A percentile compares a stretch with the other conserved stretches of the same genome.
Conservation (phyloP, 2,329 filamentous ascomycete species). For the Botryosphaeria dothidea region DNA sequence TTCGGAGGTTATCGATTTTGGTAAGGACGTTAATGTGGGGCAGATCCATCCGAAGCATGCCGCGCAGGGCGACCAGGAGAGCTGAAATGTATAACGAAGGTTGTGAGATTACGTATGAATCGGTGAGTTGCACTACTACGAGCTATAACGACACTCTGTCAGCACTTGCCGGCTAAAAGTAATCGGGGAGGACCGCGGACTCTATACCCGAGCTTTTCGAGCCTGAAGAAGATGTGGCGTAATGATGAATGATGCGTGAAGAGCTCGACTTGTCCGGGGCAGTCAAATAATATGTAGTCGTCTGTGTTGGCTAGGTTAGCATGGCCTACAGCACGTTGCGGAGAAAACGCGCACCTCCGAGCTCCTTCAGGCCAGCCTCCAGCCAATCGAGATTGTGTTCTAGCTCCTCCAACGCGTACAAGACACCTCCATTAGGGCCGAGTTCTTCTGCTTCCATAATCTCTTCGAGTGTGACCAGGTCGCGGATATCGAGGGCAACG, state of each 20-base stretch:
- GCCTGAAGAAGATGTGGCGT: slow-evolving; percentile 84
- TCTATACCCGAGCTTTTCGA: slow-evolving; percentile 90
- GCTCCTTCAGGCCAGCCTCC: slow-evolving; percentile 73
- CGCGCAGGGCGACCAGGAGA: slow-evolving; percentile 85
- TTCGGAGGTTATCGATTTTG: slow-evolving; percentile 91
- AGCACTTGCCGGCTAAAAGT: slow-evolving; percentile 23
- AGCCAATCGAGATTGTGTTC: slow-evolving; percentile 95
- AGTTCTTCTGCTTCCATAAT: slow-evolving; percentile 91
- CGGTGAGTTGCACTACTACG: slow-evolving; percentile 88
- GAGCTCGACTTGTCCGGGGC: slow-evolving; percentile 93
- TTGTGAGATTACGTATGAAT: slow-evolving; percentile 89
- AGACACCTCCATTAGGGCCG: slow-evolving; percentile 86
- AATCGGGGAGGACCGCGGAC: slow-evolving; percentile 55
- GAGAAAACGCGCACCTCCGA: slow-evolving; percentile 55
- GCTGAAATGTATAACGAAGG: slow-evolving; percentile 95
- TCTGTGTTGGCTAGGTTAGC: slow-evolving; percentile 48
- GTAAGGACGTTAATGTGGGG: slow-evolving; percentile 94
- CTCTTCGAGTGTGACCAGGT: slow-evolving; percentile 85
- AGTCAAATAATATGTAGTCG: slow-evolving; percentile 94
- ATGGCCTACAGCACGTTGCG: slow-evolving; percentile 21
- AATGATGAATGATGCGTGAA: slow-evolving; percentile 94
- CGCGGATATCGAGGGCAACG: slow-evolving; percentile 86
- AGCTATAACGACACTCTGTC: slow-evolving; percentile 61
- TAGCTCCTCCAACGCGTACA: slow-evolving; percentile 93
- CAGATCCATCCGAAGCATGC: slow-evolving; percentile 98